Percentiles rank a stretch among this genome's conserved stretches.
Evolutionary conservation across 1,139 yeast genomes (phyloP).

Genomic region (Nematodospora anomalae): DNA sequence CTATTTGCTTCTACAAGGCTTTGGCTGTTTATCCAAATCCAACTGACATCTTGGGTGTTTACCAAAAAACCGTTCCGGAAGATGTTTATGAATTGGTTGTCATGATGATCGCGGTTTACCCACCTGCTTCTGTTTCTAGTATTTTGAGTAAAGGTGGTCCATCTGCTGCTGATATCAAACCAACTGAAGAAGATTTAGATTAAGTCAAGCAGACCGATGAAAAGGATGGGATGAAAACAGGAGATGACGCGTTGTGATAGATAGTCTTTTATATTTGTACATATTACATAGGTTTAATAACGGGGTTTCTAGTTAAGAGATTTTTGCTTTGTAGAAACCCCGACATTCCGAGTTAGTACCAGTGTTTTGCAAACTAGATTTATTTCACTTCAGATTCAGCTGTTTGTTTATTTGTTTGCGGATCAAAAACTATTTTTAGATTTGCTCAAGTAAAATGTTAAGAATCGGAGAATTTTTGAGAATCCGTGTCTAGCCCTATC

Average conservation of each 20-base stretch:
- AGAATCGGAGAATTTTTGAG: too few relatives aligned
- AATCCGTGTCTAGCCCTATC: too few relatives aligned
- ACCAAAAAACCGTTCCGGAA: constrained; percentile 84
- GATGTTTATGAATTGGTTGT: constrained; percentile 79
- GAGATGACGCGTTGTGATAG: neutral
- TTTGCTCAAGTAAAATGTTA: too few relatives aligned
- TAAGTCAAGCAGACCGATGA: constrained; percentile 19
- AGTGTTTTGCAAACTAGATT: too few relatives aligned
- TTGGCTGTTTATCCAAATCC: constrained; percentile 93
- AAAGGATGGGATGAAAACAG: neutral
- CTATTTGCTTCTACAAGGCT: constrained; percentile 92
- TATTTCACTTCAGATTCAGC: too few relatives aligned
- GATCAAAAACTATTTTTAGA: too few relatives aligned
- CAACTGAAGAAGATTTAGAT: constrained; percentile 42
- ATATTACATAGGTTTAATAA: constrained; percentile 2
- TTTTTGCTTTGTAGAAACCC: neutral
- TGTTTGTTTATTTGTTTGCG: too few relatives aligned
- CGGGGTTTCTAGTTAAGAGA: neutral
- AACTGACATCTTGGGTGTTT: constrained; percentile 81
- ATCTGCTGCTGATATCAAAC: constrained; percentile 23
- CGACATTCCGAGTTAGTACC: too few relatives aligned
- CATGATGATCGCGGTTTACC: constrained; percentile 85
- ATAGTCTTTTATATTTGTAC: constrained; percentile 2
- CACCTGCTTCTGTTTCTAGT: constrained; percentile 77
- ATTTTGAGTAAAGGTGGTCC: constrained; percentile 50